A percentile compares a stretch with the other conserved stretches of the same genome.
Conservation (phyloP, 768 basidiomycete genomes). For the Trametes meyenii region DNA sequence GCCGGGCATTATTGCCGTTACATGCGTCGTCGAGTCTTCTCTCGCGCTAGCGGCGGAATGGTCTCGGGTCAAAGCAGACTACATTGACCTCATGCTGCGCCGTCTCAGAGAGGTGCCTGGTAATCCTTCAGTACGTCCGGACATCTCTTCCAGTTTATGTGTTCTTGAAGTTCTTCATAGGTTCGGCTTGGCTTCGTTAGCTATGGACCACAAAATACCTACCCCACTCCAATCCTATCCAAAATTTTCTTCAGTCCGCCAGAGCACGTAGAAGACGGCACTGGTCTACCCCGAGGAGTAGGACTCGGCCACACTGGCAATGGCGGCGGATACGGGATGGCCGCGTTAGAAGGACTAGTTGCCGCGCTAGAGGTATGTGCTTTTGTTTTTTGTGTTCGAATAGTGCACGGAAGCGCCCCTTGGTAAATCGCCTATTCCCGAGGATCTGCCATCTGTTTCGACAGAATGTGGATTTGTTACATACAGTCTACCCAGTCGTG, state of each 20-base stretch:
- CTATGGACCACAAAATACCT: constrained; percentile 62
- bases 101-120: constrained; percentile 51
- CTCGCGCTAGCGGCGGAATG: constrained; percentile 56
- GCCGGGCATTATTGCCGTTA: constrained; percentile 43
- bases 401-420: no score
- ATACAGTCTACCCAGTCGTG: no score
- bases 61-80: constrained; percentile 47
- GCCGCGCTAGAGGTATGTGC: constrained; percentile 43
- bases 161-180: constrained; percentile 27
- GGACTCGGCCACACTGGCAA: constrained; percentile 62
- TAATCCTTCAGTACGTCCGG: constrained; percentile 37
- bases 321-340: constrained; percentile 49
- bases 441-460: no score
- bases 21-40: constrained; percentile 65
- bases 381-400: not conserved
- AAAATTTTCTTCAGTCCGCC: constrained; percentile 59
- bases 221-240: constrained; percentile 56
- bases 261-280: constrained; percentile 42
- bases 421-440: no score
- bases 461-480: no score
- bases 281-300: constrained; percentile 50
- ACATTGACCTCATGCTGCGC: constrained; percentile 53
- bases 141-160: not conserved
- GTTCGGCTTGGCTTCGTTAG: constrained; percentile 57
- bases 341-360: constrained; percentile 70